Base-by-base conservation (phyloP, 106 monocot genomes). In the Dactylorhiza incarnata region DNA sequence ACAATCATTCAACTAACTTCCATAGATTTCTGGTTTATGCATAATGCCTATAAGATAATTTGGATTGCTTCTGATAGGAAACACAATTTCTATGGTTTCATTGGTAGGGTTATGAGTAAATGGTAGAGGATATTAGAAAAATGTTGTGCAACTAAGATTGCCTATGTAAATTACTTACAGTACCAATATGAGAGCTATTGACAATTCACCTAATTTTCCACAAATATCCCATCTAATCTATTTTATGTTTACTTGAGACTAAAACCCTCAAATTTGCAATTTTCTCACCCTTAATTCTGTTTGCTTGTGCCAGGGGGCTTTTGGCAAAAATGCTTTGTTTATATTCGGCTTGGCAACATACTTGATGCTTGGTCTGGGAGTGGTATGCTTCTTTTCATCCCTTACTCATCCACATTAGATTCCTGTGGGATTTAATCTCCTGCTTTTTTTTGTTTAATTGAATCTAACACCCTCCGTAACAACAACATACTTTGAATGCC, bases 271-370 rank as follows among this genome's bases (percentile, higher is more conserved):
- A 7, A 59, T 6, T 2, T 9, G 20, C 22, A 20, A 59, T 59
- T 59, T 22, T 59, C 58, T 59, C 19, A 59, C 58, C 58, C 58
- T 59, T 22, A 22, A 20, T 10, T 59, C 58, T 59, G 8, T 59
- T 59, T 59, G 1, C 20, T 59, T 6, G 25, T 83, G 48, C 48
- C 89, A 99, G 94, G 94, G 91, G 77, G 97, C 91, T 74, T 99
- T 91, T 69, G 97, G 97, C 51, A 99, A 91, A 71, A 84, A 87
- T 77, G 89, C 85, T 0, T 73, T 91, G 72, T 45, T 86, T 82
- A 84, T 87, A 29, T 89, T 89, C 81, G 91, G 94, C 50, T 80
- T 99, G 76, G 80, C 94, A 46, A 94, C 97, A 51, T 99, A 99
- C 69, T 54, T 81, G 22, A 72, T 99, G 80, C 91, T 99, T 81